Evolutionary conservation across 2,329 filamentous ascomycete genomes (phyloP).

Genomic region (Albifimbria verrucaria): DNA sequence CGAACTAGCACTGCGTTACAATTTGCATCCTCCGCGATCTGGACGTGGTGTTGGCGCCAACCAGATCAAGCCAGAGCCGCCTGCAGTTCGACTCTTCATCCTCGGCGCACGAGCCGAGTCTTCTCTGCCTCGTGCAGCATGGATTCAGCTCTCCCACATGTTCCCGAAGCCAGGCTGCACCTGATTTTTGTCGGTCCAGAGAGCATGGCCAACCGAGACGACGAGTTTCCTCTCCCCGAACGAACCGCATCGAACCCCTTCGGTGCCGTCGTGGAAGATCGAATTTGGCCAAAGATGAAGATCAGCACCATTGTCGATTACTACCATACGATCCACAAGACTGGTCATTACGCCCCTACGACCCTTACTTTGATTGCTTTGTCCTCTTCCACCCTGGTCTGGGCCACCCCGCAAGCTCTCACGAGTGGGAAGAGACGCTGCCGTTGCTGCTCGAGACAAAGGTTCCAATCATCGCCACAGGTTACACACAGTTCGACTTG

Average conservation of each 20-base stretch:
- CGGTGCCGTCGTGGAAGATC: slow-evolving; percentile 89
- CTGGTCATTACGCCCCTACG: slow-evolving; percentile 91
- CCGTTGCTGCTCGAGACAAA: slow-evolving; percentile 93
- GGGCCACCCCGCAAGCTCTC: slow-evolving; percentile 86
- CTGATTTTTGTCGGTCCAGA: slow-evolving; percentile 94
- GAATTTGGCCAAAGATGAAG: slow-evolving; percentile 85
- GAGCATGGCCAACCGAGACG: slow-evolving; percentile 89
- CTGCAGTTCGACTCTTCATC: slow-evolving; percentile 87
- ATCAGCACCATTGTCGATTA: slow-evolving; percentile 98
- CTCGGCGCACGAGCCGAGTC: slow-evolving; percentile 96
- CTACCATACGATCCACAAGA: slow-evolving; percentile 92
- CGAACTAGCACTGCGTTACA: slow-evolving; percentile 77
- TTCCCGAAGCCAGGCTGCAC: slow-evolving; percentile 90
- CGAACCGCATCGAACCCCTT: slow-evolving; percentile 86
- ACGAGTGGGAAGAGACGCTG: slow-evolving; percentile 91
- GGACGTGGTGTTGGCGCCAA: slow-evolving; percentile 74
- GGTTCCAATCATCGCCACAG: slow-evolving; percentile 88
- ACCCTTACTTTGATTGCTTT: slow-evolving; percentile 98
- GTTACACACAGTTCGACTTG: slow-evolving; percentile 95
- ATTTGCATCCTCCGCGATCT: slow-evolving; percentile 79
- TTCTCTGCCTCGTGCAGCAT: slow-evolving; percentile 87
- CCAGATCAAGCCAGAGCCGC: slow-evolving; percentile 77
- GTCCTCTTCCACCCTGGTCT: slow-evolving; percentile 95
- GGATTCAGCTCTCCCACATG: slow-evolving; percentile 90
- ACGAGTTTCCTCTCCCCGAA: slow-evolving; percentile 86